Conservation (phyloP, 2,329 filamentous ascomycete species). For the Cercospora nicotianae region DNA sequence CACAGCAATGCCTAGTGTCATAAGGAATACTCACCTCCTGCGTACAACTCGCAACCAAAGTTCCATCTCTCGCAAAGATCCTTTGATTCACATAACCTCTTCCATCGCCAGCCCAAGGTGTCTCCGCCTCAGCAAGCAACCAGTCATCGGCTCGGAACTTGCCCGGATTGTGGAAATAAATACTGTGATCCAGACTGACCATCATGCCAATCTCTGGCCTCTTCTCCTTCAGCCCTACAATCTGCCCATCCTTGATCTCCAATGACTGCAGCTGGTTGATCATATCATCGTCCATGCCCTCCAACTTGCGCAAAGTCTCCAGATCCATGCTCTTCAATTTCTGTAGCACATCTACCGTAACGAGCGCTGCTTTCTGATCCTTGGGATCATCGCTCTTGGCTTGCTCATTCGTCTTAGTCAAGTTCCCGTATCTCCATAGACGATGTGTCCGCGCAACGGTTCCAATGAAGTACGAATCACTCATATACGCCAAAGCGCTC, state of each 20-base stretch:
- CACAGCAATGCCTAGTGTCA: not conserved
- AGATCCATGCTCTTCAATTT: conserved; percentile 49
- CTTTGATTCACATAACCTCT: conserved; percentile 73
- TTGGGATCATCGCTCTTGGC: conserved; percentile 9
- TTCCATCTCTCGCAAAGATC: conserved; percentile 70
- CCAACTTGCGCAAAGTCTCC: conserved; percentile 44
- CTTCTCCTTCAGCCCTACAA: conserved; percentile 53
- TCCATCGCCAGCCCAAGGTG: conserved; percentile 76
- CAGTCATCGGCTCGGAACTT: conserved; percentile 61
- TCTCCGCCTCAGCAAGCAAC: conserved; percentile 79
- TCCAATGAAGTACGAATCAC: conserved; percentile 87
- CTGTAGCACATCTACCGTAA: conserved; percentile 46
- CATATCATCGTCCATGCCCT: conserved; percentile 53
- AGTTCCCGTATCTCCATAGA: conserved; percentile 67
- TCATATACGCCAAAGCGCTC: conserved; percentile 84
- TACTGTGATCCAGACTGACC: conserved; percentile 73
- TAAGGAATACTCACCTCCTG: conserved; percentile 62
- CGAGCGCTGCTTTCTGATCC: conserved; percentile 24
- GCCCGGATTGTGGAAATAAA: conserved; percentile 56
- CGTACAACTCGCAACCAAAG: conserved; percentile 72
- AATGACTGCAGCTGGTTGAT: conserved; percentile 50
- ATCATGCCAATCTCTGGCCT: conserved; percentile 74
- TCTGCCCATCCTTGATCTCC: conserved; percentile 41
- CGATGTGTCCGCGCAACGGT: conserved; percentile 79
- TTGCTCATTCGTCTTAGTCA: conserved; percentile 25